These are phyloP conservation scores for Russula dissimulans DNA, from an alignment of 768 basidiomycete genomes.

Conservation along the genomic window DNA sequence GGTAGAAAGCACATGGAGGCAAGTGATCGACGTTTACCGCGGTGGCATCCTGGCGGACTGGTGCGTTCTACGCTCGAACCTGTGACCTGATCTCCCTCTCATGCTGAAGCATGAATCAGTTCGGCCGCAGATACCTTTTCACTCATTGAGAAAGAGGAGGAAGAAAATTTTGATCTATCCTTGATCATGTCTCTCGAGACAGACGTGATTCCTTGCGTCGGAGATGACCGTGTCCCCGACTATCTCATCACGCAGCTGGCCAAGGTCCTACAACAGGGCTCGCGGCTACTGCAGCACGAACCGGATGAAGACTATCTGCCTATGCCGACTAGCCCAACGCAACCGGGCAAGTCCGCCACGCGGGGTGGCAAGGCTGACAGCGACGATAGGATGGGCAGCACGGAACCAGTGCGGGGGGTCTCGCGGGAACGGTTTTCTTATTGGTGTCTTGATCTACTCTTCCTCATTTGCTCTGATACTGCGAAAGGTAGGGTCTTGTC, in stretches of 20 bases:
- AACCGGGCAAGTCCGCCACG: constrained; percentile 11
- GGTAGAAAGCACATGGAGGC: constrained; percentile 78
- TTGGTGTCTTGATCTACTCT: constrained; percentile 87
- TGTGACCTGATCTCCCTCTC: background rate
- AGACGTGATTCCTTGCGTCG: constrained; percentile 70
- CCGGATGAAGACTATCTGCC: constrained; percentile 7
- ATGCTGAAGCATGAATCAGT: constrained; percentile 28
- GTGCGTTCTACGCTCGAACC: constrained; percentile 30
- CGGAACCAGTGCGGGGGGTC: constrained; percentile 43
- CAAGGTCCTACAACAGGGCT: constrained; percentile 64
- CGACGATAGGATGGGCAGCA: constrained; percentile 30
- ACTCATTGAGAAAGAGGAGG: constrained; percentile 57
- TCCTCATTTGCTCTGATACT: constrained; percentile 64
- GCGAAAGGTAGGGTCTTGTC: constrained; percentile 40
- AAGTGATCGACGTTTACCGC: constrained; percentile 69
- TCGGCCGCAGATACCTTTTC: constrained; percentile 46
- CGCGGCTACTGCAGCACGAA: constrained; percentile 35
- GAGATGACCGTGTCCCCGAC: constrained; percentile 34
- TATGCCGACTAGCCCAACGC: constrained; percentile 15
- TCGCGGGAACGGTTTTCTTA: constrained; percentile 83
- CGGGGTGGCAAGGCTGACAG: background rate
- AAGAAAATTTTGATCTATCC: constrained; percentile 79
- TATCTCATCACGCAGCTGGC: constrained; percentile 57
- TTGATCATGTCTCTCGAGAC: constrained; percentile 73
- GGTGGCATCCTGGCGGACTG: constrained; percentile 81